Evolutionary conservation across 768 basidiomycete genomes (phyloP).

Genomic region (Russula foetens): DNA sequence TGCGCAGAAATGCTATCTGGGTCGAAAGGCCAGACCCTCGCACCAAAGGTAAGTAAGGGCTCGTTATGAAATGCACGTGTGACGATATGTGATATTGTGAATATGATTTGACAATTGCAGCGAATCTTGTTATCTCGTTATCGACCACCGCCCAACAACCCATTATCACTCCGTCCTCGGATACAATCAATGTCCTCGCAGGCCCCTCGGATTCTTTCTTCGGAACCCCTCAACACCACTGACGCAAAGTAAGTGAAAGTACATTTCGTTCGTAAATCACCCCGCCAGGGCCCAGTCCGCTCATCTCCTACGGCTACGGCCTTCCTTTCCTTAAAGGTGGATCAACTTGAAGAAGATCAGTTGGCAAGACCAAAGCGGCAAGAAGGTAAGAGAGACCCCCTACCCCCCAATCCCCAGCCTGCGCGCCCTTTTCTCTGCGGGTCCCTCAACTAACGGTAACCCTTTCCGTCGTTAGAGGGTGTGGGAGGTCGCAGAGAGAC

Average conservation of each 20-base stretch:
- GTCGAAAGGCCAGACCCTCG: neutral
- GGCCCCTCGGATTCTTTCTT: constrained; percentile 10
- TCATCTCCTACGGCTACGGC: neutral
- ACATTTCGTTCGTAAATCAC: neutral
- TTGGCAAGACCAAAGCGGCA: constrained; percentile 73
- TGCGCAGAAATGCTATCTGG: too few relatives aligned
- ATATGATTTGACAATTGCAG: too few relatives aligned
- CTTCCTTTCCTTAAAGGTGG: constrained; percentile 50
- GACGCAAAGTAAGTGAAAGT: constrained; percentile 14
- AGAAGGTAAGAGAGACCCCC: constrained; percentile 38
- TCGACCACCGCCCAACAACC: neutral
- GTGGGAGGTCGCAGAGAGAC: constrained; percentile 90
- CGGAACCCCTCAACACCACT: constrained; percentile 11
- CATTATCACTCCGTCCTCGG: neutral
- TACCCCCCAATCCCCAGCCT: neutral
- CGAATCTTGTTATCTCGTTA: neutral
- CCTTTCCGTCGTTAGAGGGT: constrained; percentile 41
- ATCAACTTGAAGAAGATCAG: constrained; percentile 74
- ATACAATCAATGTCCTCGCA: constrained; percentile 11
- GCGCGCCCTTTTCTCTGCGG: neutral
- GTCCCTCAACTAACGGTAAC: neutral
- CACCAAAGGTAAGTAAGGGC: neutral
- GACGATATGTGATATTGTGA: neutral
- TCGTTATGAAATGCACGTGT: neutral
- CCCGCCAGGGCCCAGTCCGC: neutral